Conservation (phyloP, 2,329 filamentous ascomycete species). For the Diaporthe sp. region DNA sequence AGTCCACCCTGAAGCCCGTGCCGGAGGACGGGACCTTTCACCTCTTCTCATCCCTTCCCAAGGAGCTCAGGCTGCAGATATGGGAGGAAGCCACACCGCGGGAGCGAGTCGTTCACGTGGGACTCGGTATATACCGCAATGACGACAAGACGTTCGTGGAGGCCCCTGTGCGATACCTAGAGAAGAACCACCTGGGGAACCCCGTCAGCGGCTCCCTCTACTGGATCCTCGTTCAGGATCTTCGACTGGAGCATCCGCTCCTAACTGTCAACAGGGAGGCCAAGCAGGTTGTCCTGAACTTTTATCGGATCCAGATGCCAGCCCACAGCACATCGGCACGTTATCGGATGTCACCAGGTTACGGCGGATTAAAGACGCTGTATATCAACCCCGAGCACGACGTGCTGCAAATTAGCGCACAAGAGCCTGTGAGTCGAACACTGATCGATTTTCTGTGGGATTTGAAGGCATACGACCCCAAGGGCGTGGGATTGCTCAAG, state of each 20-base stretch:
- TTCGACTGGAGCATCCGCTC: constrained; percentile 17
- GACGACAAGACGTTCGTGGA: not conserved
- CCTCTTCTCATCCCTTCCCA: constrained; percentile 22
- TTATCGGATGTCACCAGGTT: no score
- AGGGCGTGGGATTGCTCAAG: constrained; percentile 22
- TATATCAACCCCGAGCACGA: constrained; percentile 33
- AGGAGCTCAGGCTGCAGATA: constrained; percentile 32
- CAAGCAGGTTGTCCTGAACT: not conserved
- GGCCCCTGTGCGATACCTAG: constrained; percentile 20
- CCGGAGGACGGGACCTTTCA: not conserved
- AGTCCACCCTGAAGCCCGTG: not conserved
- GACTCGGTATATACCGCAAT: not conserved
- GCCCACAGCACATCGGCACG: no score
- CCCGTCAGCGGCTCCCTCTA: constrained; percentile 30
- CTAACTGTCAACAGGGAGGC: constrained; percentile 28
- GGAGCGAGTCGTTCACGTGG: constrained; percentile 24
- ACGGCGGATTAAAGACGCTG: not conserved
- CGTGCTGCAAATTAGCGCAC: constrained; percentile 14
- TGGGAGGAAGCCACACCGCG: constrained; percentile 32
- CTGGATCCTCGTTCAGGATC: not conserved
- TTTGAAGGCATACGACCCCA: constrained; percentile 33
- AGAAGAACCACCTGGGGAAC: constrained; percentile 30
- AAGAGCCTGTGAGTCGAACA: constrained; percentile 20
- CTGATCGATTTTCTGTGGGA: constrained; percentile 35
- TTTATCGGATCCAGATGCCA: constrained; percentile 30